phyloP scores from a whole-genome alignment of 2,329 filamentous ascomycete species.

The Verticillium longisporum region DNA sequence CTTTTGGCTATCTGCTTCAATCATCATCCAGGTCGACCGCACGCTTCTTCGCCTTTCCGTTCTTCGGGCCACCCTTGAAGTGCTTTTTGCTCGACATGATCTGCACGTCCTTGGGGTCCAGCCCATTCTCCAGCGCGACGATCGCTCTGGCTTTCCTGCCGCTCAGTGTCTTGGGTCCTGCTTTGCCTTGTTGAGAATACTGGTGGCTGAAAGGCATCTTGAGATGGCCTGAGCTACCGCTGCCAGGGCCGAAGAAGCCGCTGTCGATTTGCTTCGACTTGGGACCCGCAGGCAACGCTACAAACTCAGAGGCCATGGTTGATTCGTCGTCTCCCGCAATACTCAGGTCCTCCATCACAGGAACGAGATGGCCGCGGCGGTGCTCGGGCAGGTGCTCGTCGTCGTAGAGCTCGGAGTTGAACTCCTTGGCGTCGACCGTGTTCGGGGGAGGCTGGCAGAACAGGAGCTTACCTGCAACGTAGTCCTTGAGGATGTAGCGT shows the following conservation, averaged over 20 bases:
- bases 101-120: conserved; percentile 74
- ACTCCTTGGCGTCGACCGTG: conserved; percentile 63
- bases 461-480: conserved; percentile 90
- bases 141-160: conserved; percentile 78
- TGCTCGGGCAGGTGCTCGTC: conserved; percentile 74
- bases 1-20: conserved; percentile 1
- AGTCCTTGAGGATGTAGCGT: conserved; percentile 88
- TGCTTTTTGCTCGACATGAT: conserved; percentile 77
- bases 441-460: conserved; percentile 83
- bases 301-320: conserved; percentile 36
- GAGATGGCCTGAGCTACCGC: conserved; percentile 58
- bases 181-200: conserved; percentile 72
- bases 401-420: conserved; percentile 89
- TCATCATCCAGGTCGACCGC: conserved; percentile 32
- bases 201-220: conserved; percentile 83
- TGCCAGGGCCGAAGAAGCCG: conserved; percentile 69
- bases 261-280: conserved; percentile 78
- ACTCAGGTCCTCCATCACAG: conserved; percentile 39
- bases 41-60: conserved; percentile 45
- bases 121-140: conserved; percentile 73
- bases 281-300: conserved; percentile 50
- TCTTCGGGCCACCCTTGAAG: conserved; percentile 71
- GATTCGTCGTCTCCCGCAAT: conserved; percentile 27
- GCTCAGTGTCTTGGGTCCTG: conserved; percentile 57
- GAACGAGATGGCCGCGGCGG: conserved; percentile 59